Evolutionary conservation across 129 eudicot genomes (phyloP).

Genomic region (Ambrosia artemisiifolia): DNA sequence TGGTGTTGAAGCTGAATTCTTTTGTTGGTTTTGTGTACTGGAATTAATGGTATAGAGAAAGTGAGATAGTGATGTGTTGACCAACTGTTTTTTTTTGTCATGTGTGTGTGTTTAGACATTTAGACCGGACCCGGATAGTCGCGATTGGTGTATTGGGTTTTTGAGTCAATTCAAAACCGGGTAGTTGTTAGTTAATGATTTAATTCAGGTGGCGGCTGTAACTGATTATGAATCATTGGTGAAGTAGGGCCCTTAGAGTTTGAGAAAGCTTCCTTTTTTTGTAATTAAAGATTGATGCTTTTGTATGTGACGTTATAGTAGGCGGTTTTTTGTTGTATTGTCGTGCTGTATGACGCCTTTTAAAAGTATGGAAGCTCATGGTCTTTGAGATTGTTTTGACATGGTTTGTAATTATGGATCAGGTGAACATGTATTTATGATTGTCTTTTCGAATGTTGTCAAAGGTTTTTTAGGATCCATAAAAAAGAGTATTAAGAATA

Average conservation of each 20-base stretch:
- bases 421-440: background rate
- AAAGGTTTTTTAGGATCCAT: background rate
- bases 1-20: background rate
- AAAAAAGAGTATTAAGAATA: background rate
- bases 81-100: background rate
- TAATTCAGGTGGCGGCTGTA: background rate
- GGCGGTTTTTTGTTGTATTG: background rate
- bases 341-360: background rate
- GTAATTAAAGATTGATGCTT: conserved; percentile 1
- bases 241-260: conserved; percentile 18
- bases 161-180: background rate
- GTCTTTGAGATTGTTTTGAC: background rate
- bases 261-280: conserved; percentile 11
- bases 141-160: background rate
- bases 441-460: background rate
- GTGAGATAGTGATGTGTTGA: conserved; percentile 15
- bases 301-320: background rate
- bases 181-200: background rate
- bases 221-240: conserved; percentile 7
- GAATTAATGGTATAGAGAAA: conserved; percentile 4
- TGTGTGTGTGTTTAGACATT: background rate
- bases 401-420: background rate
- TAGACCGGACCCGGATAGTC: background rate
- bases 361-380: background rate
- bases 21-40: background rate